Conservation (phyloP, 1,284 basidiomycete species). For the Rhodotorula glutinis region DNA sequence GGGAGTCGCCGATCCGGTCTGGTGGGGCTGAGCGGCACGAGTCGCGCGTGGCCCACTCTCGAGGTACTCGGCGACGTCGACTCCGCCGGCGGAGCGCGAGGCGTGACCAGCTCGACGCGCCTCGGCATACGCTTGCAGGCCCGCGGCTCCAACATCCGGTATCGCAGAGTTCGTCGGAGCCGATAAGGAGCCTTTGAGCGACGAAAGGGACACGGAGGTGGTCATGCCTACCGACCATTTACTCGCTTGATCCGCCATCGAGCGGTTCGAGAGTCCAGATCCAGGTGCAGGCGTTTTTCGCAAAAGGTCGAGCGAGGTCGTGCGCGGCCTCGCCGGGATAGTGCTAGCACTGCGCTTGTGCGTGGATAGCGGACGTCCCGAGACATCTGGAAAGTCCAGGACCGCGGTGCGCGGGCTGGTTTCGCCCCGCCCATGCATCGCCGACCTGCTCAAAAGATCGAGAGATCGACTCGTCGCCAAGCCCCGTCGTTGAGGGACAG, state of each 20-base stretch:
- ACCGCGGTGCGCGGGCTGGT: too few relatives aligned
- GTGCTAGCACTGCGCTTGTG: neutral
- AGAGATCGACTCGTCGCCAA: constrained; percentile 1
- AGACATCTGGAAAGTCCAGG: too few relatives aligned
- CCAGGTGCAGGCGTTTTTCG: too few relatives aligned
- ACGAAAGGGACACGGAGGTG: constrained; percentile 46
- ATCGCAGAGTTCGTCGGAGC: constrained; percentile 12
- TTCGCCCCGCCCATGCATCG: too few relatives aligned
- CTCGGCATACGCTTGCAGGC: constrained; percentile 4
- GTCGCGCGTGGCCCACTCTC: neutral
- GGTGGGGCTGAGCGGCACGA: neutral
- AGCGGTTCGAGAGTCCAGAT: too few relatives aligned
- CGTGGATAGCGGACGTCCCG: neutral
- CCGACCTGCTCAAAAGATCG: constrained; percentile 56
- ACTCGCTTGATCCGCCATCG: too few relatives aligned
- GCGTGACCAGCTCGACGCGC: neutral
- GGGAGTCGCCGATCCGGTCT: neutral
- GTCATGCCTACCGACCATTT: neutral
- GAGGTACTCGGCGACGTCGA: neutral
- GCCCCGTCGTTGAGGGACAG: neutral
- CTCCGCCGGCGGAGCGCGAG: too few relatives aligned
- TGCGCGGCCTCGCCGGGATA: neutral
- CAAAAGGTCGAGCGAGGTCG: neutral
- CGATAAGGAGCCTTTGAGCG: constrained; percentile 16
- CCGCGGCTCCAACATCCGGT: constrained; percentile 11